Evolutionary conservation across 768 basidiomycete genomes (phyloP).

Genomic region (Roridomyces roridus): DNA sequence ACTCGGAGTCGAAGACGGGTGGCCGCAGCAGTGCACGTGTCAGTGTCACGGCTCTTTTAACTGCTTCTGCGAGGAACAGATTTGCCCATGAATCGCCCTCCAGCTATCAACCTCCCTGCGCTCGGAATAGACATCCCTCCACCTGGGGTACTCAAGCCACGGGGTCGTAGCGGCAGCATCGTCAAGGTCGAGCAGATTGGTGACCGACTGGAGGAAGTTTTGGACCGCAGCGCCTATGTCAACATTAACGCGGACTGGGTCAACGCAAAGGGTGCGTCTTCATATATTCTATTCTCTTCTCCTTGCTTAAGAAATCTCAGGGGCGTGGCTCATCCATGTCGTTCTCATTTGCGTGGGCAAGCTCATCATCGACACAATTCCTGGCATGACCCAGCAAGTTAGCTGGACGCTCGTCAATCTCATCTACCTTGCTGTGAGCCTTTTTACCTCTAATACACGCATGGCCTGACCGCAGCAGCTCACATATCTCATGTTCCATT

Average conservation of each 20-base stretch:
- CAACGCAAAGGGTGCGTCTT: conserved; percentile 79
- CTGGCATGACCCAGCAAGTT: conserved; percentile 91
- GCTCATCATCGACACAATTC: conserved; percentile 91
- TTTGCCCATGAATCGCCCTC: conserved; percentile 55
- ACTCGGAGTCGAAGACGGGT: neutral
- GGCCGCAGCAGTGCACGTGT: no score
- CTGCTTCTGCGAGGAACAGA: no score
- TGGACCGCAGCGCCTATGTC: conserved; percentile 81
- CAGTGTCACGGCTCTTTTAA: no score
- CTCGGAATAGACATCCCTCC: conserved; percentile 44
- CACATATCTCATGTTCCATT: conserved; percentile 99
- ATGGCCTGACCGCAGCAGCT: conserved; percentile 57
- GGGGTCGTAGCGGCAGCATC: conserved; percentile 65
- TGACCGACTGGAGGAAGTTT: conserved; percentile 72
- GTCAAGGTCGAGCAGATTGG: conserved; percentile 88
- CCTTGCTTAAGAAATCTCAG: conserved; percentile 45
- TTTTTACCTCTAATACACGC: neutral
- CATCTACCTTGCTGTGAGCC: conserved; percentile 86
- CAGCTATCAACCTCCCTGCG: conserved; percentile 61
- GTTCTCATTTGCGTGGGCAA: conserved; percentile 91
- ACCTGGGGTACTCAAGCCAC: conserved; percentile 33
- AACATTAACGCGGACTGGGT: conserved; percentile 95
- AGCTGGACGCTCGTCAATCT: conserved; percentile 97
- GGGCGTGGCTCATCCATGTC: conserved; percentile 97
- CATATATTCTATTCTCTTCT: conserved; percentile 1